Base-by-base conservation (phyloP, 78 protist genomes). In the Dictyostelium citrinum region DNA sequence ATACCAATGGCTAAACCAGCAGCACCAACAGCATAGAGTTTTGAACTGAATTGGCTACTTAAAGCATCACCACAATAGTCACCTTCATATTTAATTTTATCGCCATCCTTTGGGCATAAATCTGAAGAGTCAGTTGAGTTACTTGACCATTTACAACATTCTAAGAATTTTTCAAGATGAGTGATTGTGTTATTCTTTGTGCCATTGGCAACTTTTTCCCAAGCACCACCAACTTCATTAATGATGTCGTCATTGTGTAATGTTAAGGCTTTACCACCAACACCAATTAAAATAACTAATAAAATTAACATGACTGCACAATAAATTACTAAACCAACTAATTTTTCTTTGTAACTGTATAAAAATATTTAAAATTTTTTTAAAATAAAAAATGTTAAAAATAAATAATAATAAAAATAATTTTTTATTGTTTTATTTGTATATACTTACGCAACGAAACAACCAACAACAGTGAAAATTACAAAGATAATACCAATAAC, bases 201-300 rank as follows among this genome's bases (percentile, higher is more conserved):
- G 16, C 43, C 39, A 45, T 55, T 45, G 29, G 83, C 12, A 70
- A 70, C 77, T 9, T 41, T 5, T n/a, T 61, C 20, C 92, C 92
- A 86, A 33, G 70, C 84, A 5, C 31, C 61, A 46, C 43, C 43
- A 39, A 86, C 9, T 37, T 72, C 29, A 12, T 16, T 45, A 22
- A 51, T 61, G 14, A 60, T 45, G 31, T 77, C 68, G 6, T 70
- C 77, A 51, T 86, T 86, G n/a, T 82, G 83, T 37, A 75, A 61
- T n/a, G 92, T 45, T 45, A 86, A 29, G 0, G 84, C 76, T 60
- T 82, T 82, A 86, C 92, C 92, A 86, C 92, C 92, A 67, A 86
- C 92, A 86, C 92, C 92, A 45, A 86, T 86, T 67, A 86, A 77
- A 61, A 74, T 39, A 39, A 86, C 84, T 72, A 86, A 86, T 60